Conservation (phyloP, 2,329 filamentous ascomycete genomes). For the Arthrobotrys sinensis region DNA sequence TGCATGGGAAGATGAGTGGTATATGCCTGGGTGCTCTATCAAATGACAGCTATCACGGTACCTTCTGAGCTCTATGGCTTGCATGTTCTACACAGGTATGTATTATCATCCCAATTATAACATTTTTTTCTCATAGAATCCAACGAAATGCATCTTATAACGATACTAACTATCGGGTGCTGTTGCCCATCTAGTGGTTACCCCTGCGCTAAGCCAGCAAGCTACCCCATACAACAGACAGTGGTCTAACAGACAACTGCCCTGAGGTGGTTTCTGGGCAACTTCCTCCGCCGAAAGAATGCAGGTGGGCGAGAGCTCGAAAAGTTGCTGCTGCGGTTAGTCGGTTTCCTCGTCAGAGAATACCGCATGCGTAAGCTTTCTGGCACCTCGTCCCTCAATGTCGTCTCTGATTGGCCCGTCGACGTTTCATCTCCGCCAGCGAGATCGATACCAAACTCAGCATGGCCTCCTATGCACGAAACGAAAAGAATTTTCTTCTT, state of each 20-base stretch:
- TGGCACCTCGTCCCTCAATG: constrained; percentile 14
- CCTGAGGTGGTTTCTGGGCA: constrained; percentile 6
- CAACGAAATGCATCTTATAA: constrained; percentile 1
- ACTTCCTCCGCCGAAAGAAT: constrained; percentile 40
- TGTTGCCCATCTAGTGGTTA: constrained; percentile 23
- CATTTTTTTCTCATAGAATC: constrained; percentile 10
- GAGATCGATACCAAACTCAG: constrained; percentile 48
- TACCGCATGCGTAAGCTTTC: constrained; percentile 54
- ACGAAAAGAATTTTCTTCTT: constrained; percentile 44
- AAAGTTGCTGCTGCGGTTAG: constrained; percentile 21
- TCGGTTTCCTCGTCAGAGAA: constrained; percentile 25
- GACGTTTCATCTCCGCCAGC: constrained; percentile 36
- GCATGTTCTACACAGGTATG: not conserved
- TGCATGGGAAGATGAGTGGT: constrained; percentile 14
- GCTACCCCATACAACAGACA: not conserved
- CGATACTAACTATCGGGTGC: constrained; percentile 17
- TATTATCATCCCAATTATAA: not conserved
- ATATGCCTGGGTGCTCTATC: constrained; percentile 3
- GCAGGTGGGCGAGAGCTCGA: constrained; percentile 47
- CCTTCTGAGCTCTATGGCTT: constrained; percentile 4
- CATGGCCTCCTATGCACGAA: constrained; percentile 51
- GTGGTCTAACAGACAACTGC: constrained; percentile 13
- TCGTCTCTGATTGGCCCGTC: constrained; percentile 32
- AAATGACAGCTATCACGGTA: constrained; percentile 32
- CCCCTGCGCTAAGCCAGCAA: constrained; percentile 24